Base-by-base conservation (phyloP, 441 rosid species). In the Kokia cookei region DNA sequence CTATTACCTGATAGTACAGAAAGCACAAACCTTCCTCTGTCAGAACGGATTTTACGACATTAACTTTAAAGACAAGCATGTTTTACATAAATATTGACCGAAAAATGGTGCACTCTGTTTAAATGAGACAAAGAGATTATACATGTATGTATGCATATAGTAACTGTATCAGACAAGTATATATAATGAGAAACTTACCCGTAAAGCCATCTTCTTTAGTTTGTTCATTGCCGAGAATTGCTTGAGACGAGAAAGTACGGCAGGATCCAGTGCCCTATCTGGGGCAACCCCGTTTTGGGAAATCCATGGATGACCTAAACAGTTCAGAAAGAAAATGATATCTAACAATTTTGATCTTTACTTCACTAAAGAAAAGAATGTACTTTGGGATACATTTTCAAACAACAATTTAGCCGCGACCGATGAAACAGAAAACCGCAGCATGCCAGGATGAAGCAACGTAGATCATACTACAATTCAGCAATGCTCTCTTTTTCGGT, bases 281-380 rank as follows among this genome's bases (percentile, higher is more conserved):
- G 98, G 99, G 47, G 99, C 99, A 80, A 96, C 99, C 82, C 99
- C 99, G 69, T 94, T 96, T 83, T 96, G 91, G 75, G 92, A 91
- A 57, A 96, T 93, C 99, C 99, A 96, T 27, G 99, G 99, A 83
- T 96, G 99, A 78, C 97, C 99, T 96, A 76, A 69, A 64, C 59
- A 71, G 58, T 22, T 37, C 37, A 63, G 7, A 32, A 64, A 67
- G 62, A 22, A 80, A 78, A 15, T n/a, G 2, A 65, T 14, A 58
- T 57, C 2, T 32, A 32, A 61, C 61, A 75, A 71, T 50, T 19
- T 62, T 32, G 37, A 40, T 32, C 48, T 40, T 22, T 8, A 63
- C 32, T 12, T 72, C 11, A 42, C 19, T 55, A 26, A 43, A 59
- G 70, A 42, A 14, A 59, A 27, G 0, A 80, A 2, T 78, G 68